Base-by-base conservation (phyloP, 2,329 filamentous ascomycete species). In the Scortechinia acanthostroma region DNA sequence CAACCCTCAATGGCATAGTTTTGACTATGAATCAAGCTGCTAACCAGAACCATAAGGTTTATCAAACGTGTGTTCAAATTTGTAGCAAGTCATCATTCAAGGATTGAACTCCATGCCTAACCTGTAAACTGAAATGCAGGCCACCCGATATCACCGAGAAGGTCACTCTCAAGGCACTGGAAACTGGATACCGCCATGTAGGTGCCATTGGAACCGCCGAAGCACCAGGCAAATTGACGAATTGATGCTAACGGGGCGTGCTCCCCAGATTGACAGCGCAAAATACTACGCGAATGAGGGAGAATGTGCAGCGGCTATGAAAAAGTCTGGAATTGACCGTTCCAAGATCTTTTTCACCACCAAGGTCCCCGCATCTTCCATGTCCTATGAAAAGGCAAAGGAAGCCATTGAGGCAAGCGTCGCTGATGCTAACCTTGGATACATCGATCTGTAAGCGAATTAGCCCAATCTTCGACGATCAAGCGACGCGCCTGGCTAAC, bases 261-360 rank as follows among this genome's bases (percentile, higher is more conserved):
- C 23, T n/a, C 23, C 33, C 16, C 45, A 74, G 70, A 62, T 82
- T 49, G 79, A 83, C 57, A 76, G 72, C 1, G 77, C 79, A 2
- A 69, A 70, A 10, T 66, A 59, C 20, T 83, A 83, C 57, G 63
- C 63, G 28, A 83, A 83, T 50, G 78, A 83, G 60, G 63, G 61
- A 6, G 70, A 76, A 37, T 74, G 72, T 43, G 70, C 68, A 1
- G 58, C 64, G 13, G 78, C 75, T 6, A 74, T 83, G 48, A 58
- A 65, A 1, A 65, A 66, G 45, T 71, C 73, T 4, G 64, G 65
- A 2, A 54, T 82, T 42, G 68, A 73, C 13, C 71, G 80, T 4
- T 66, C 69, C 20, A 60, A 77, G 25, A 64, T 82, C 46, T 83
- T 81, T 64, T 82, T 79, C 58, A 83, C 79, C 4, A 77, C 71